These are phyloP conservation scores for Candida sojae DNA, from an alignment of 1,139 yeast species.

Conservation along the genomic window DNA sequence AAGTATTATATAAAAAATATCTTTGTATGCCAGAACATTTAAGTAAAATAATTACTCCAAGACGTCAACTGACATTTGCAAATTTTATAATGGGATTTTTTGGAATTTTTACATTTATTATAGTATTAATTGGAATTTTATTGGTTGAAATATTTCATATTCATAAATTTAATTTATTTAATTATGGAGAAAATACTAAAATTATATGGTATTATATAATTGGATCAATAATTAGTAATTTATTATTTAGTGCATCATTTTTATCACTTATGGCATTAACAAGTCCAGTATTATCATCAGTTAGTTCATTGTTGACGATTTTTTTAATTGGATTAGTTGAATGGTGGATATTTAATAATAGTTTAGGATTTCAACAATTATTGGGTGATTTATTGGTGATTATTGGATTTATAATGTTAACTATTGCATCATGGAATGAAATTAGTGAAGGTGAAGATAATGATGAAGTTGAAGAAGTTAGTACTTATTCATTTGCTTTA, in stretches of 20 bases:
- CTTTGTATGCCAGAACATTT: constrained; percentile 71
- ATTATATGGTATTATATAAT: constrained; percentile 46
- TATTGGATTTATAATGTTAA: constrained; percentile 66
- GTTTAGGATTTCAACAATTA: constrained; percentile 48
- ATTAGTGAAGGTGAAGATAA: constrained; percentile 65
- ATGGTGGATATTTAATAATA: constrained; percentile 67
- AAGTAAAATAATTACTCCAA: constrained; percentile 43
- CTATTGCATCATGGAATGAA: constrained; percentile 75
- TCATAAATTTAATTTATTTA: constrained; percentile 60
- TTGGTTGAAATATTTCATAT: constrained; percentile 55
- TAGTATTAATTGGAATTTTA: constrained; percentile 53
- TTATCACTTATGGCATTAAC: constrained; percentile 81
- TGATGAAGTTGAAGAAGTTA: constrained; percentile 51
- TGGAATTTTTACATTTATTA: constrained; percentile 57
- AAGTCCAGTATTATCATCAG: constrained; percentile 83
- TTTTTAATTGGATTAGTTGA: constrained; percentile 79
- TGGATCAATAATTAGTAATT: constrained; percentile 60
- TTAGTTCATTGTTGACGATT: constrained; percentile 77
- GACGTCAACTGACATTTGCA: constrained; percentile 50
- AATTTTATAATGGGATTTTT: constrained; percentile 52
- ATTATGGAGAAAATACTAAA: constrained; percentile 38
- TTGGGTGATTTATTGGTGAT: constrained; percentile 61
- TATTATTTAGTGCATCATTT: constrained; percentile 71
- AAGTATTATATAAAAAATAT: constrained; percentile 74
- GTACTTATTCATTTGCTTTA: constrained; percentile 47